These are phyloP conservation scores for Mycena galopus DNA, from an alignment of 768 basidiomycete species.

Conservation along the genomic window DNA sequence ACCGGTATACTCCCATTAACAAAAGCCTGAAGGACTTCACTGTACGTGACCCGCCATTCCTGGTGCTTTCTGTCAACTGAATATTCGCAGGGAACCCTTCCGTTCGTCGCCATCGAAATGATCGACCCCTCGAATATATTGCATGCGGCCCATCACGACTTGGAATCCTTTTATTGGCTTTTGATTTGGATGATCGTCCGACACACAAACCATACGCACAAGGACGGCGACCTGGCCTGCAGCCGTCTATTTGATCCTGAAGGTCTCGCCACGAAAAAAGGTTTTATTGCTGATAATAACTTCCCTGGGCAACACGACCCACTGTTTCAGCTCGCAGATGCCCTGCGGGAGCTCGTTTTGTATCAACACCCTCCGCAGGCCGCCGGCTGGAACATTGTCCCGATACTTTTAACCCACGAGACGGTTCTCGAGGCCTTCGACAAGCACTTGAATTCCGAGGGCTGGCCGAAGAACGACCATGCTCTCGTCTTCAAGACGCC, in stretches of 20 bases:
- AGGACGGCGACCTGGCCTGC: not conserved
- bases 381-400: too few species aligned
- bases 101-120: constrained; percentile 15
- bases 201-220: not conserved
- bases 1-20: not conserved
- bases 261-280: not conserved
- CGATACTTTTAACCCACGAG: not conserved
- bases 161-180: constrained; percentile 23
- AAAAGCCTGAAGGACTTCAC: constrained; percentile 26
- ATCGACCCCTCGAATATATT: not conserved
- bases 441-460: too few species aligned
- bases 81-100: not conserved
- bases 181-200: constrained; percentile 21
- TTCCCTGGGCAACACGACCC: not conserved
- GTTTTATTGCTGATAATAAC: not conserved
- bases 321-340: not conserved
- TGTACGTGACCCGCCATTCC: not conserved
- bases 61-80: not conserved
- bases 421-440: not conserved
- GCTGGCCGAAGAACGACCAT: not conserved
- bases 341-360: not conserved
- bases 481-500: not conserved
- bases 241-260: not conserved
- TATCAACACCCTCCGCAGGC: not conserved
- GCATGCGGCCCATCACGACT: constrained; percentile 17